A percentile compares a stretch with the other conserved stretches of the same genome.
These are phyloP conservation scores for Blakeslea trispora DNA, from an alignment of 371 early-diverging fungal genomes.

Conservation along the genomic window DNA sequence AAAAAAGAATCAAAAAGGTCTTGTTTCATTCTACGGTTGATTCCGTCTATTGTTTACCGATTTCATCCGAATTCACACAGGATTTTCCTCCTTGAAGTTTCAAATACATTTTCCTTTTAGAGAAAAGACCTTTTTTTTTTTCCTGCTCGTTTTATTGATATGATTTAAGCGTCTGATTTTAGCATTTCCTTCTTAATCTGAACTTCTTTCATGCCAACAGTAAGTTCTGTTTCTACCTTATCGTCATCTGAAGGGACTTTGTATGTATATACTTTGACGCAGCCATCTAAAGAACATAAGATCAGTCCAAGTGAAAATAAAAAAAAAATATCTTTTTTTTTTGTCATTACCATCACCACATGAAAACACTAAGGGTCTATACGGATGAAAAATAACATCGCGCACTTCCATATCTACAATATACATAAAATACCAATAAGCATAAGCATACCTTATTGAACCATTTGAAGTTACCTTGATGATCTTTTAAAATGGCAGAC, in stretches of 20 bases:
- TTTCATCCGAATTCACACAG: too few species aligned
- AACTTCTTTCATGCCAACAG: constrained; percentile 17
- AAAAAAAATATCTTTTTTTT: too few species aligned
- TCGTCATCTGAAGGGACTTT: constrained; percentile 16
- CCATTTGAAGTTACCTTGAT: constrained; percentile 64
- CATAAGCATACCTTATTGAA: not conserved
- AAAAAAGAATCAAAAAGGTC: too few species aligned
- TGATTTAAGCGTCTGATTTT: too few species aligned
- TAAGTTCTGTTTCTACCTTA: constrained; percentile 19
- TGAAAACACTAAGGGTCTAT: constrained; percentile 74
- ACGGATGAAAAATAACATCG: constrained; percentile 90
- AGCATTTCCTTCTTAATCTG: not conserved
- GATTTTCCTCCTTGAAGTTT: too few species aligned
- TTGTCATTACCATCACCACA: constrained; percentile 81
- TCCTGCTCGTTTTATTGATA: too few species aligned
- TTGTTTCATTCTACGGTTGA: too few species aligned
- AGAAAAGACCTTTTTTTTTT: too few species aligned
- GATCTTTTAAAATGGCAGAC: constrained; percentile 73
- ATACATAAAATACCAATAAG: too few species aligned
- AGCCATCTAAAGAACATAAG: constrained; percentile 44
- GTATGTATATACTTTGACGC: constrained; percentile 46
- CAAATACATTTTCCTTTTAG: too few species aligned
- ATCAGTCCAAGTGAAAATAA: too few species aligned
- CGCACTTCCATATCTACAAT: constrained; percentile 78
- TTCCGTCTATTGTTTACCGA: too few species aligned